Percentiles rank a stretch among this genome's conserved stretches.
phyloP scores from a whole-genome alignment of 1,284 basidiomycete genomes.

The Boletus semigastroideus region DNA sequence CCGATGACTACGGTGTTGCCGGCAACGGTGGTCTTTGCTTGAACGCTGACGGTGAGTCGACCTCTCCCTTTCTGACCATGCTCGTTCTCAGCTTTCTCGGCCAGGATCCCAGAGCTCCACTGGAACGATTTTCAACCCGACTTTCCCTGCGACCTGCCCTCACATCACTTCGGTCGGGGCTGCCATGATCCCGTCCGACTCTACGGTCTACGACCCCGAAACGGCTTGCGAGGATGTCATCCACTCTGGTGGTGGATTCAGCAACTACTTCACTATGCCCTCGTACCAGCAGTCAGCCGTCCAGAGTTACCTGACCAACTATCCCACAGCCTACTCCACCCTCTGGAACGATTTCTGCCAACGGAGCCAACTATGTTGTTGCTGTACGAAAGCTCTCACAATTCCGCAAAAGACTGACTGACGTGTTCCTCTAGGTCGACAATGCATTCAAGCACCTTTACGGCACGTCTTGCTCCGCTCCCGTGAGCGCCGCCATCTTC shows the following conservation, averaged over 20 bases:
- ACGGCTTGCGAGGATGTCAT: slow-evolving; percentile 30
- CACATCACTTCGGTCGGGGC: slow-evolving; percentile 1
- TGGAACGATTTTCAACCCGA: not conserved
- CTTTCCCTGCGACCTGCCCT: not conserved
- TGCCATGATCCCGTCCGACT: not conserved
- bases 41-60: not conserved
- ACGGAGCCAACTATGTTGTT: slow-evolving; percentile 43
- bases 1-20: slow-evolving; percentile 2
- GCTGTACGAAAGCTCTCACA: slow-evolving; percentile 23
- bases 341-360: slow-evolving; percentile 42
- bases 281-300: slow-evolving; percentile 38
- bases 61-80: not conserved
- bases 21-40: not conserved
- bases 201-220: slow-evolving; percentile 23
- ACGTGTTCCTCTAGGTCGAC: slow-evolving; percentile 23
- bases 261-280: slow-evolving; percentile 36
- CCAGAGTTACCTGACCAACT: slow-evolving; percentile 30
- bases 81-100: not conserved
- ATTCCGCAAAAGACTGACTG: not conserved
- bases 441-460: slow-evolving; percentile 36
- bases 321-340: slow-evolving; percentile 33
- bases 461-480: slow-evolving; percentile 39
- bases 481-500: slow-evolving; percentile 41
- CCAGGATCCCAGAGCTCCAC: not conserved
- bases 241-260: slow-evolving; percentile 47